phyloP scores from a whole-genome alignment of 2,329 filamentous ascomycete genomes.

The Alternaria sp. region DNA sequence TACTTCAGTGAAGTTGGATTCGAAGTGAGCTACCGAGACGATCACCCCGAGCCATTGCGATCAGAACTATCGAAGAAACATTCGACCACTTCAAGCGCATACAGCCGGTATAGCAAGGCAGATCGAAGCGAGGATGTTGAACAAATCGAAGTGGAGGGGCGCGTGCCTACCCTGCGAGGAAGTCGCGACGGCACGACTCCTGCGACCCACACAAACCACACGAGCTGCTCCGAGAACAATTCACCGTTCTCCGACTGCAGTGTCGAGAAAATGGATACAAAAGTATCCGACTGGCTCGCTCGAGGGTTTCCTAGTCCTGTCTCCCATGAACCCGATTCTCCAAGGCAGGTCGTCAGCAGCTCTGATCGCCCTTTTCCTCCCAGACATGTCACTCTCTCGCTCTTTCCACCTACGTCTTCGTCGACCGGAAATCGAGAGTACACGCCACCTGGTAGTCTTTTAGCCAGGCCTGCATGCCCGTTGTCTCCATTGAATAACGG shows the following conservation, averaged over 20 bases:
- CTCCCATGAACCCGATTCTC: neutral
- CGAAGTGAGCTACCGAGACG: neutral
- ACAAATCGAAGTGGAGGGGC: neutral
- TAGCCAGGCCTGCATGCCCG: constrained; percentile 8
- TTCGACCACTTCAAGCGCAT: neutral
- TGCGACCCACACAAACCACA: neutral
- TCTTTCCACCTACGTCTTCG: constrained; percentile 11
- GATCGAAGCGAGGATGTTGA: neutral
- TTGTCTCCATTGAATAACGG: constrained; percentile 25
- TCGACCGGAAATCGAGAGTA: constrained; percentile 19
- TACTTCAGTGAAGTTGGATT: neutral
- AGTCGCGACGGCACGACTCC: constrained; percentile 2
- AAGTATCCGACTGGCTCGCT: constrained; percentile 15
- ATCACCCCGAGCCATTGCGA: neutral
- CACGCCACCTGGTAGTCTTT: neutral
- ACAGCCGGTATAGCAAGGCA: neutral
- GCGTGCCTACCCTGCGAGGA: constrained; percentile 3
- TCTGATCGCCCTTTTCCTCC: neutral
- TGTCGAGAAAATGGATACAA: neutral
- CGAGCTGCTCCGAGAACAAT: neutral
- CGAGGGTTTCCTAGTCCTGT: neutral
- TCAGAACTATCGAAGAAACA: neutral
- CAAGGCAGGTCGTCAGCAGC: neutral
- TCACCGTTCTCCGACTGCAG: neutral
- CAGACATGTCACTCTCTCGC: constrained; percentile 6